Base-by-base conservation (phyloP, 805 yeast genomes). In the Wickerhamiella azyma region DNA sequence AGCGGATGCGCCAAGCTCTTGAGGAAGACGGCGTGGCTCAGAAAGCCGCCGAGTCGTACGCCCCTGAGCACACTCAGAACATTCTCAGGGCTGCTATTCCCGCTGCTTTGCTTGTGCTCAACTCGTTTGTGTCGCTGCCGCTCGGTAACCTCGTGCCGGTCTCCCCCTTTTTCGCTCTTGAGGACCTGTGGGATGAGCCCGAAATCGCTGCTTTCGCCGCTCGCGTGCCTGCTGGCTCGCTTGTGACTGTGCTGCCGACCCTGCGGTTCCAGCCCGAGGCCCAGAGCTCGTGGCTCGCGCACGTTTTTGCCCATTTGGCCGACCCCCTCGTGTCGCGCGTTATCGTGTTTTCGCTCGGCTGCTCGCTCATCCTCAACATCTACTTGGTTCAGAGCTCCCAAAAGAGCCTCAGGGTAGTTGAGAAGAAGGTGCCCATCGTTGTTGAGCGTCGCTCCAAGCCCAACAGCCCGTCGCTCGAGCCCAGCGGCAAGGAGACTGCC, bases 1-100 rank as follows among this genome's bases (percentile, higher is more conserved):
- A 84, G 49, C 75, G 77, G 46, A 74, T 86, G 59, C 79, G 81
- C 59, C 77, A 76, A 51, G 85, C 84, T 26, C 69, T 89, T 52
- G 92, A 88, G 66, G 98, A 89, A 61, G 98, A 89, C 58, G 97
- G 98, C 21, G 75, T 89, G 29, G 72, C 82, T 38, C 75, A 77
- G 35, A 62, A 68, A 40, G 81, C 82, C 29, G 96, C 96, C 9
- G 77, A 75, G 52, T 71, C 77, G 33, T 88, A 86, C 30, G 77
- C 58, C 38, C 50, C 57, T 26, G 55, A 33, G 33, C 32, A 37
- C 24, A 21, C 24, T 9, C 16, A n/a, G 17, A 32, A 33, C 9
- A 39, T 53, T 5, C 57, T 62, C 51, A 63, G 64, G 51, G 41
- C 60, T 8, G 39, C 55, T 26, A 50, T 62, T 54, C 55, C 64